Conservation (phyloP, 208 protist species). For the Acanthamoeba sp. region DNA sequence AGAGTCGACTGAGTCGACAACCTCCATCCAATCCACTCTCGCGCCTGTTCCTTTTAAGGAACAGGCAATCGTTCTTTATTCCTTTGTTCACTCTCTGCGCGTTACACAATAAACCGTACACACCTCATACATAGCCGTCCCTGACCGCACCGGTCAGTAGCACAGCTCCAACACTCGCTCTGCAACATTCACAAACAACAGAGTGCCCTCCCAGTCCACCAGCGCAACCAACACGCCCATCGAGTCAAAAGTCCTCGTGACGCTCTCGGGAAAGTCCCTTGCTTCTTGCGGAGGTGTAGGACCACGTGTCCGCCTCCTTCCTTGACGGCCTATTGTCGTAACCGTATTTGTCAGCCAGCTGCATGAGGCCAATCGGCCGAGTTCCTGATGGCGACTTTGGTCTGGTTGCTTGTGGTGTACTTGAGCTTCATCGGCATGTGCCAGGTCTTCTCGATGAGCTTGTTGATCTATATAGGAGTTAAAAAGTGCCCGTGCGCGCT, state of each 20-base stretch:
- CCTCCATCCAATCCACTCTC: too few species aligned
- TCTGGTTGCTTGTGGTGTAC: neutral
- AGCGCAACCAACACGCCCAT: neutral
- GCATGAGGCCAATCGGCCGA: neutral
- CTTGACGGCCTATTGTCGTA: neutral
- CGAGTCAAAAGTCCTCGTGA: neutral
- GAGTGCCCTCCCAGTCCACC: neutral
- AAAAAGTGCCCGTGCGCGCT: too few species aligned
- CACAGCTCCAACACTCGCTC: too few species aligned
- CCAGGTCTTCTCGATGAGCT: neutral
- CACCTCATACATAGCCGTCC: too few species aligned
- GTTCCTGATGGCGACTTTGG: neutral
- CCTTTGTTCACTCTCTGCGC: too few species aligned
- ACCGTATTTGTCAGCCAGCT: too few species aligned
- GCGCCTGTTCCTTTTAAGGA: too few species aligned
- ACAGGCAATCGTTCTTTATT: too few species aligned
- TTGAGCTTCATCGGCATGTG: neutral
- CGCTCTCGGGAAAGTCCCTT: neutral
- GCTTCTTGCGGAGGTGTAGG: neutral
- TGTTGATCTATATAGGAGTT: neutral
- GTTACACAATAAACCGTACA: too few species aligned
- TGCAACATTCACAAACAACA: neutral
- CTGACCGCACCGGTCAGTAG: too few species aligned
- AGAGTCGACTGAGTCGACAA: too few species aligned
- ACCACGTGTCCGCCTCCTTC: neutral